Evolutionary conservation across 2,329 filamentous ascomycete species (phyloP).

Genomic region (Pyricularia sp.): DNA sequence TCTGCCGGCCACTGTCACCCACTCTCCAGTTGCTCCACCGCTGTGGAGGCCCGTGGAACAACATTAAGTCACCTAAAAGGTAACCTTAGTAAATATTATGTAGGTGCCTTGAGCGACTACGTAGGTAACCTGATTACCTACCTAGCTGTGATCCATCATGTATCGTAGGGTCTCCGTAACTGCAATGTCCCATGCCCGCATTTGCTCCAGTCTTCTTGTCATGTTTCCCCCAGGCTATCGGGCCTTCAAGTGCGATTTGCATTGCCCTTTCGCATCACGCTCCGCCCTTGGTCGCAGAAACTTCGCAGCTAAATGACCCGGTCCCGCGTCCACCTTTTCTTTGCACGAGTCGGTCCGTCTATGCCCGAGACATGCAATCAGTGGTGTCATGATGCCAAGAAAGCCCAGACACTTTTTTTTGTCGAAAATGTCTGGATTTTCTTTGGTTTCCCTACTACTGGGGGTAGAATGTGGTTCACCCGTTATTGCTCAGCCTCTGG

Average conservation of each 20-base stretch:
- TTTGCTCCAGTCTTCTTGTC: not conserved
- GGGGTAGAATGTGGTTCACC: not conserved
- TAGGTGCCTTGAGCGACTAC: not conserved
- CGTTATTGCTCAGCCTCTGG: not conserved
- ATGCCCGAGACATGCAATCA: not conserved
- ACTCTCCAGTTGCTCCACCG: not conserved
- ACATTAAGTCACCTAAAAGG: not conserved
- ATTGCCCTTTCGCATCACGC: not conserved
- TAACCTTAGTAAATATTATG: not conserved
- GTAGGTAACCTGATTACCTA: too few relatives aligned
- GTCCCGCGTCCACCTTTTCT: not conserved
- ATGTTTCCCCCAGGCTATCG: not conserved
- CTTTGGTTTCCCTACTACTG: not conserved
- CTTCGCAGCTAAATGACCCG: not conserved
- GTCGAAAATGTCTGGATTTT: not conserved
- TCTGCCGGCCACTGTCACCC: not conserved
- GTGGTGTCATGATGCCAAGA: not conserved
- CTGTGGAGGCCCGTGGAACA: not conserved
- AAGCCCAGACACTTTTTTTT: not conserved
- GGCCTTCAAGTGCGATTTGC: not conserved
- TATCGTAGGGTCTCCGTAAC: not conserved
- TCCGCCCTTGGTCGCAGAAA: not conserved
- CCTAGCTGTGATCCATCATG: not conserved
- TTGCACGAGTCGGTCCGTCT: not conserved
- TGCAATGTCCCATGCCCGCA: not conserved